Evolutionary conservation across 148 eudicot genomes (phyloP), one percentile per base, ranked within the genome.

Genomic region (Vaccinium myrtillus): DNA sequence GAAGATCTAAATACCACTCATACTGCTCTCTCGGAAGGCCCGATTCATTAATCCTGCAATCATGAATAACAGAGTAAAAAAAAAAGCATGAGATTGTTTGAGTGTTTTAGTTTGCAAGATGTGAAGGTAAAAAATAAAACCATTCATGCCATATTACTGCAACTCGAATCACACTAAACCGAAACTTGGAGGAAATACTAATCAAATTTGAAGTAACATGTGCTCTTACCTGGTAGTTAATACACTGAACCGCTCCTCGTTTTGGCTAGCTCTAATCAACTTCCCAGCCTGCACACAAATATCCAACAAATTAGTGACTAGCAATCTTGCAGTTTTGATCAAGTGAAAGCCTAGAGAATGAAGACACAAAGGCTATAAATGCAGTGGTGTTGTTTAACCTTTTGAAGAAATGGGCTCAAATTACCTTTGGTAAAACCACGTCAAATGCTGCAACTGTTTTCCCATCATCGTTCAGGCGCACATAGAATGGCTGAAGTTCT

Each of bases 1-100:
- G 94, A 76, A 97, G 98, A 88, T 95, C 98, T 82, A 94, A 71
- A 82, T 95, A 97, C 99, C 99, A 97, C 74, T 97, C 94, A 23
- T 90, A 93, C 51, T 93, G 92, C 87, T 94, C 86, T 30, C 86
- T 90, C 69, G 87, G 87, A 86, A 94, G 87, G 1, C 94, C 92
- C 83, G 90, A 69, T 65, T 95, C 99, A 76, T 86, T 81, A 61
- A 95, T 91, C 90, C 99, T 95, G 91, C 75, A 82, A 81, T 39
- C 15, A 58, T 12, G 27, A n/a, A 36, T 71, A 18, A 61, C 46
- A 54, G 50, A 54, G n/a, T n/a, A n/a, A n/a, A n/a, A n/a, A 12
- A 48, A 16, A 48, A 51, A 19, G 48, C 43, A 8, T 8, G 7
- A 11, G 13, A 8, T 55, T 55, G 13, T 23, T 79, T 19, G 23